phyloP scores from a whole-genome alignment of 495 filamentous ascomycete species.

The Tuber melanosporum region DNA sequence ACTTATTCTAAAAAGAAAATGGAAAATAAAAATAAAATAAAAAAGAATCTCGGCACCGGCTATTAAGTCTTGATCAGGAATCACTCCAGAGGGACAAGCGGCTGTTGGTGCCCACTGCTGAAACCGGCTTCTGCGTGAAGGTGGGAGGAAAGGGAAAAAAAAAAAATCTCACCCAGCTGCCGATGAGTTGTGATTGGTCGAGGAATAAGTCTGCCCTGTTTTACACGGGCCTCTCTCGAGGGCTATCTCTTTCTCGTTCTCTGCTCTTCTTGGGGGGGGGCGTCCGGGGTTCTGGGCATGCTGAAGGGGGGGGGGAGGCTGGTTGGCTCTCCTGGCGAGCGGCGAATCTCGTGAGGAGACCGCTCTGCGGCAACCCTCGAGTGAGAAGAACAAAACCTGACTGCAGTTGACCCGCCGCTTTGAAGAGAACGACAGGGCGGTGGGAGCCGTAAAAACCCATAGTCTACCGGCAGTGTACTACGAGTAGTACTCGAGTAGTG shows the following conservation, averaged over 20 bases:
- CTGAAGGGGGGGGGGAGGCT: constrained; percentile 6
- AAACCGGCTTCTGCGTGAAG: constrained; percentile 33
- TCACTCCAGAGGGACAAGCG: constrained; percentile 23
- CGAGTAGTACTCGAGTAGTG: too few species aligned
- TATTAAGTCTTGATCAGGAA: constrained; percentile 28
- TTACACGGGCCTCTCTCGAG: constrained; percentile 2
- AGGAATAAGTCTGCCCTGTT: neutral
- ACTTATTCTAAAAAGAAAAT: neutral
- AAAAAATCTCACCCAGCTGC: constrained; percentile 24
- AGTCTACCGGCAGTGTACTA: neutral
- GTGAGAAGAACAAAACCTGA: neutral
- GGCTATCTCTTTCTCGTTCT: neutral
- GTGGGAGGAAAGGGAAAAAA: neutral
- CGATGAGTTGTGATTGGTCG: constrained; percentile 31
- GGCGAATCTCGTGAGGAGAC: constrained; percentile 11
- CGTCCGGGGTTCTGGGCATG: constrained; percentile 6
- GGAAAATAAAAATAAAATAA: neutral
- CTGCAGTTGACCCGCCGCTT: constrained; percentile 15
- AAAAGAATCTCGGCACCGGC: constrained; percentile 30
- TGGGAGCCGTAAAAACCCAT: neutral
- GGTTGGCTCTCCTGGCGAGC: constrained; percentile 11
- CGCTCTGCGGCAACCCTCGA: neutral
- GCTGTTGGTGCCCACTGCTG: constrained; percentile 28
- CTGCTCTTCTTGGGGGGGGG: constrained; percentile 11
- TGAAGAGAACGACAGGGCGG: neutral